Conservation (phyloP, 345 rosid genomes). For the Corymbia maculata region DNA sequence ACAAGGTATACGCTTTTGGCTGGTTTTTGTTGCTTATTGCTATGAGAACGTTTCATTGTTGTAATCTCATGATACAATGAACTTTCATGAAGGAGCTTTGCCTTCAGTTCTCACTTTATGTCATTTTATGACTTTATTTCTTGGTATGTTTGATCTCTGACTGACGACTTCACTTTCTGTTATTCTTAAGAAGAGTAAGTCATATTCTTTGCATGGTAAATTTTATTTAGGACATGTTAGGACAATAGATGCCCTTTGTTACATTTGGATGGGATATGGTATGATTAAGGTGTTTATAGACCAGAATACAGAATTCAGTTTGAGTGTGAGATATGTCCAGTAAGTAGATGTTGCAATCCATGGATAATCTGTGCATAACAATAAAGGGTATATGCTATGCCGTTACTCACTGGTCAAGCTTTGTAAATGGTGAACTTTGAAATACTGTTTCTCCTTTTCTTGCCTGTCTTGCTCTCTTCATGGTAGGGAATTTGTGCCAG, state of each 20-base stretch:
- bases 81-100: background rate
- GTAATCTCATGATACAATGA: background rate
- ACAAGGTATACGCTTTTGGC: constrained; percentile 44
- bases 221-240: background rate
- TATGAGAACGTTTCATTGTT: background rate
- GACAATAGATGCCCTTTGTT: background rate
- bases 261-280: background rate
- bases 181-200: background rate
- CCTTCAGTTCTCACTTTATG: background rate
- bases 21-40: background rate
- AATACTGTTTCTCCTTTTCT: background rate
- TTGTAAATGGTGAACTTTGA: background rate
- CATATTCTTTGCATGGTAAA: background rate
- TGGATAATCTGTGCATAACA: background rate
- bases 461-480: background rate
- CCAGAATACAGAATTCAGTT: background rate
- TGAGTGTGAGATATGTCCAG: background rate
- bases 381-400: background rate
- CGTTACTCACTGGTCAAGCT: background rate
- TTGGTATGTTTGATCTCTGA: background rate
- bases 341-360: background rate
- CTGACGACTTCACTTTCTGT: background rate
- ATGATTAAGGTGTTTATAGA: background rate
- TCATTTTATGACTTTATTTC: background rate
- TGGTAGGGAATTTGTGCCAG: background rate